Evolutionary conservation across 768 basidiomycete genomes (phyloP).

Genomic region (Russula dissimulans): DNA sequence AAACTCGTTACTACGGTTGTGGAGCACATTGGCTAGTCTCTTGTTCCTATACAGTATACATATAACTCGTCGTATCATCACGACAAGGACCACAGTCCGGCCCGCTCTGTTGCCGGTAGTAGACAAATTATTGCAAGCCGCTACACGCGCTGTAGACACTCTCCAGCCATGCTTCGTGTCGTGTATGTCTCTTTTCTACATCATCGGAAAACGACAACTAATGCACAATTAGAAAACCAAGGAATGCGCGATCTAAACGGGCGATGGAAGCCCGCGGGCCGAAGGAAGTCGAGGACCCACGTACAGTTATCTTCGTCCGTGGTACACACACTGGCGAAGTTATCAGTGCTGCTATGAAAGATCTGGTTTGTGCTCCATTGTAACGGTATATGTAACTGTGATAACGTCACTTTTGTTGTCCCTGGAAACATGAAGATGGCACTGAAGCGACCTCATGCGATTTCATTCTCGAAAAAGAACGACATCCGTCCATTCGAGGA

Average conservation of each 20-base stretch:
- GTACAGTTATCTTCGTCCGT: conserved; percentile 83
- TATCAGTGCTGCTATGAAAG: conserved; percentile 75
- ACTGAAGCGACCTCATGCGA: conserved; percentile 82
- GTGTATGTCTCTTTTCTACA: conserved; percentile 2
- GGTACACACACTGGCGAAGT: conserved; percentile 81
- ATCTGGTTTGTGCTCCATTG: conserved; percentile 53
- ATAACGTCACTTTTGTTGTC: not conserved
- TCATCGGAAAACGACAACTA: not conserved
- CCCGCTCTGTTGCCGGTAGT: too few relatives aligned
- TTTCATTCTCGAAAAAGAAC: conserved; percentile 94
- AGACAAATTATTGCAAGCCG: too few relatives aligned
- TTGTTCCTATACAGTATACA: not conserved
- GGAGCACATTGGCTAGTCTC: conserved; percentile 60
- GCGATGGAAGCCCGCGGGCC: conserved; percentile 79
- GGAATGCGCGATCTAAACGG: conserved; percentile 92
- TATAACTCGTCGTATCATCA: too few relatives aligned
- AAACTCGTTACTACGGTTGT: conserved; percentile 84
- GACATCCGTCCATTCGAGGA: conserved; percentile 85
- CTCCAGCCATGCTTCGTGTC: conserved; percentile 13
- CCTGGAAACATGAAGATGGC: conserved; percentile 54
- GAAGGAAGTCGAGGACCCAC: conserved; percentile 81
- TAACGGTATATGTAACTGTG: not conserved
- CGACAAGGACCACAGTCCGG: too few relatives aligned
- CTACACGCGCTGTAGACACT: not conserved
- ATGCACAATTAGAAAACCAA: conserved; percentile 60